These are phyloP conservation scores for Penicillium decumbens DNA, from an alignment of 2,329 filamentous ascomycete genomes.

Conservation along the genomic window DNA sequence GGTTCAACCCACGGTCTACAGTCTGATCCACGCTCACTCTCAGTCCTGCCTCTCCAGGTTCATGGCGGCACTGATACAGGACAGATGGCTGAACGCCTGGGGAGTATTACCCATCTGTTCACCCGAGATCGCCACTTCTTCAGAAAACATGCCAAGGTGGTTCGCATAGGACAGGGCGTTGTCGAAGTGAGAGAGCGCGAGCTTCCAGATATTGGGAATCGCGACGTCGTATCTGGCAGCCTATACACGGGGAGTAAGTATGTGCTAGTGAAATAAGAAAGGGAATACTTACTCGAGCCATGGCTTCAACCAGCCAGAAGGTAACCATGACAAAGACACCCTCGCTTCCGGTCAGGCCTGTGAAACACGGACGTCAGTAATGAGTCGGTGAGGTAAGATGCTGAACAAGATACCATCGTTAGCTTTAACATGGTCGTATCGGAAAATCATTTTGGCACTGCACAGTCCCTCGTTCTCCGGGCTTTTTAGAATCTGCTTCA, in stretches of 20 bases:
- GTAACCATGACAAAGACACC: slow-evolving; percentile 78
- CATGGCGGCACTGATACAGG: slow-evolving; percentile 71
- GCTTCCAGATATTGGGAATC: slow-evolving; percentile 35
- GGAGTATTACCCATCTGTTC: slow-evolving; percentile 77
- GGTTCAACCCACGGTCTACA: neutral
- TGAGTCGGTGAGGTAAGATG: slow-evolving; percentile 1
- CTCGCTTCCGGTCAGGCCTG: slow-evolving; percentile 68
- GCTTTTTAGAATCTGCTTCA: slow-evolving; percentile 66
- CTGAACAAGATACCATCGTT: slow-evolving; percentile 56
- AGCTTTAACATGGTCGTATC: slow-evolving; percentile 65
- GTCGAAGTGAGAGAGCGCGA: slow-evolving; percentile 66
- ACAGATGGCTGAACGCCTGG: slow-evolving; percentile 72
- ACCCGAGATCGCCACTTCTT: slow-evolving; percentile 69
- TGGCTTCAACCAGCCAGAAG: slow-evolving; percentile 75
- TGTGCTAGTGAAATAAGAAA: neutral
- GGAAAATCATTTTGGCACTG: slow-evolving; percentile 68
- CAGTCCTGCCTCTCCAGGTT: slow-evolving; percentile 56
- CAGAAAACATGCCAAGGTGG: slow-evolving; percentile 72
- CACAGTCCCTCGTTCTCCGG: slow-evolving; percentile 72
- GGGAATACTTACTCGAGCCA: slow-evolving; percentile 59
- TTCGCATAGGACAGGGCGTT: slow-evolving; percentile 74
- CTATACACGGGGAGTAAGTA: slow-evolving; percentile 8
- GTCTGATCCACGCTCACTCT: slow-evolving; percentile 1
- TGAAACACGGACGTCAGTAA: slow-evolving; percentile 15
- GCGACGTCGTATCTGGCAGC: slow-evolving; percentile 30